These are phyloP conservation scores for Tricholoma furcatifolium DNA, from an alignment of 768 basidiomycete species.

Conservation along the genomic window DNA sequence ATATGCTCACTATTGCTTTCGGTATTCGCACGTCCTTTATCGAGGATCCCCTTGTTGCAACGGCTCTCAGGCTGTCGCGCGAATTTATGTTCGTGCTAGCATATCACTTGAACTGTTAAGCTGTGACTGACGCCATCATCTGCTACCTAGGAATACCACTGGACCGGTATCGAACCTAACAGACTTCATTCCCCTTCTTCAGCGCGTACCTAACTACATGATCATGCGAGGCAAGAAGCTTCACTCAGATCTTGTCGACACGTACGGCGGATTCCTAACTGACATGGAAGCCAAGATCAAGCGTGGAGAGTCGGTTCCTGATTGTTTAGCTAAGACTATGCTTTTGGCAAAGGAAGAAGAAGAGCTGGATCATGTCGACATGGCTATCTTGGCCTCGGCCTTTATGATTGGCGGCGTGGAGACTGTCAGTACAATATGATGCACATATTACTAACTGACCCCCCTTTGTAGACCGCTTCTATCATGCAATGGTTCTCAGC, in stretches of 20 bases:
- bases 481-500: conserved; percentile 40
- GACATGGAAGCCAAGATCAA: conserved; percentile 35
- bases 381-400: conserved; percentile 37
- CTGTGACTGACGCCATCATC: conserved; percentile 2
- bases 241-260: conserved; percentile 34
- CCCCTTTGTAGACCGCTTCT: conserved; percentile 28
- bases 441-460: background rate
- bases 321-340: conserved; percentile 42
- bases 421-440: conserved; percentile 25
- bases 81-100: conserved; percentile 41
- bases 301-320: conserved; percentile 35
- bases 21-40: conserved; percentile 39
- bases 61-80: conserved; percentile 34
- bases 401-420: conserved; percentile 49
- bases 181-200: conserved; percentile 44
- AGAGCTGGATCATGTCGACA: conserved; percentile 35
- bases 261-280: conserved; percentile 38
- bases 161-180: conserved; percentile 44
- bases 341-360: conserved; percentile 33
- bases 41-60: conserved; percentile 34
- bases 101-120: background rate
- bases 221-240: conserved; percentile 37
- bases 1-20: conserved; percentile 45
- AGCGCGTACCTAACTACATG: conserved; percentile 36
- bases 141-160: conserved; percentile 33